Conservation (phyloP, 2,329 filamentous ascomycete species). For the Laburnicola sp. region DNA sequence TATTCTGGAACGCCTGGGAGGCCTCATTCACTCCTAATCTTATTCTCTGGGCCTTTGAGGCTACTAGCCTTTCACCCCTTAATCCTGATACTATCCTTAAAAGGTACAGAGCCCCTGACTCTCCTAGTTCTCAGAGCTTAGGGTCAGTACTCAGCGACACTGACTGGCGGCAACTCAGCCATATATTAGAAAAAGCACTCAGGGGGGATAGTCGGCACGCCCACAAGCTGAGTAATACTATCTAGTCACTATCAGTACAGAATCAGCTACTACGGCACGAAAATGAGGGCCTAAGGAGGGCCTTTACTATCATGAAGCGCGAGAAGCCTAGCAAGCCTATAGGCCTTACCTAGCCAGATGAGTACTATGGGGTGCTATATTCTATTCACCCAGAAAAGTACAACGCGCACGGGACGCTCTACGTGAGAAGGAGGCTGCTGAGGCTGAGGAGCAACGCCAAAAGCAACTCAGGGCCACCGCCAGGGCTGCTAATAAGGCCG, state of each 20-base stretch:
- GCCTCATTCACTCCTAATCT: background rate
- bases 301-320: background rate
- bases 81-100: conserved; percentile 2
- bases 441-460: background rate
- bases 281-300: background rate
- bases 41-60: background rate
- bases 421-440: background rate
- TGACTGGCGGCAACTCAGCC: background rate
- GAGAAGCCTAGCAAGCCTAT: background rate
- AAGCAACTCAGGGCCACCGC: background rate
- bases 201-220: background rate
- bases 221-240: conserved; percentile 2
- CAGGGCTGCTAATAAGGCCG: background rate
- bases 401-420: background rate
- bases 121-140: background rate
- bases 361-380: background rate
- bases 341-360: background rate
- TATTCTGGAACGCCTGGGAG: background rate
- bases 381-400: background rate
- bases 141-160: background rate
- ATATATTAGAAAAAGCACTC: conserved; percentile 1
- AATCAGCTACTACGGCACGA: background rate
- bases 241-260: background rate
- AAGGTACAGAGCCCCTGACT: background rate
- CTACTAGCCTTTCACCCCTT: background rate